Percentiles rank a stretch among this genome's conserved stretches.
Conservation (phyloP, 1,139 yeast genomes). For the Hyphopichia burtonii region DNA sequence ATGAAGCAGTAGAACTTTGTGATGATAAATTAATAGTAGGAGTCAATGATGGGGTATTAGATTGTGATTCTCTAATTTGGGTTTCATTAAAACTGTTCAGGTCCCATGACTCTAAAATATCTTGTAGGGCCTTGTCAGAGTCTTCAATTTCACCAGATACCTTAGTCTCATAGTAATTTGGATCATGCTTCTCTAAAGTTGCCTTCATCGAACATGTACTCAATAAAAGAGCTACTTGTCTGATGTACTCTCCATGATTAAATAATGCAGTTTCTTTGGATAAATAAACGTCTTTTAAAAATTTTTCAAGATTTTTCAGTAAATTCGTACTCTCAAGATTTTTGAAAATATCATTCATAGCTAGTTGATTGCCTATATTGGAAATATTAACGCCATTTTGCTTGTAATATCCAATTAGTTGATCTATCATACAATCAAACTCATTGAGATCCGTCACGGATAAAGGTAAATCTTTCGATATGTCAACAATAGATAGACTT, state of each 20-base stretch:
- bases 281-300: slow-evolving; percentile 3
- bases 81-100: slow-evolving; percentile 3
- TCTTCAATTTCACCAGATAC: slow-evolving; percentile 11
- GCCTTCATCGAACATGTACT: slow-evolving; percentile 28
- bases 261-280: slow-evolving; percentile 8
- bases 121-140: slow-evolving; percentile 19
- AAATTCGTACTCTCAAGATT: neutral
- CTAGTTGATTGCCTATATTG: neutral
- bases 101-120: slow-evolving; percentile 30
- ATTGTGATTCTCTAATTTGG: slow-evolving; percentile 5
- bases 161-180: slow-evolving; percentile 8
- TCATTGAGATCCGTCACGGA: slow-evolving; percentile 35
- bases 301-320: neutral
- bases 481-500: slow-evolving; percentile 24
- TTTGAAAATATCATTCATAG: neutral
- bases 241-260: slow-evolving; percentile 7
- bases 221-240: slow-evolving; percentile 17
- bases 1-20: slow-evolving; percentile 10
- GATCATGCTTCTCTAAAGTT: slow-evolving; percentile 10
- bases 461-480: slow-evolving; percentile 22
- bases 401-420: slow-evolving; percentile 37
- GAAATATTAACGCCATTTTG: slow-evolving; percentile 19
- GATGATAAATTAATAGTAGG: slow-evolving; percentile 25
- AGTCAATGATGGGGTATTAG: slow-evolving; percentile 7
- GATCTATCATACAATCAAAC: slow-evolving; percentile 51